Evolutionary conservation across 2,329 filamentous ascomycete species (phyloP), one percentile per base, ranked within the genome.

Genomic region (Nemania sp.): DNA sequence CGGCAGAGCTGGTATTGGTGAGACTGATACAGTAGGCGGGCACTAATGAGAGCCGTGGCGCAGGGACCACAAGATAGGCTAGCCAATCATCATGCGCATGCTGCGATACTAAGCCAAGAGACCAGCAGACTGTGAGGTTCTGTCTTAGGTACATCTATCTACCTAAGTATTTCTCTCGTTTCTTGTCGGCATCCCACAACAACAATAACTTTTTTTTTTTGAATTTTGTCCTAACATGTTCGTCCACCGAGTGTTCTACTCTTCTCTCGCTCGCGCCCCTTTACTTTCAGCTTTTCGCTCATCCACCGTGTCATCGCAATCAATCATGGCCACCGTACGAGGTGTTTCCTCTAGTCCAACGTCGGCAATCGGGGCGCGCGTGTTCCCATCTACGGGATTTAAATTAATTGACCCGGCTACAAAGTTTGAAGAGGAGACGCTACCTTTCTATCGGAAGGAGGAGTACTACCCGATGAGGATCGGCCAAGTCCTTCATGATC

Each of bases 391-490:
- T 7, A 45, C 55, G 6, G 62, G 62, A 53, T 64, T 64, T 53
- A 32, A 64, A 29, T 2, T 64, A 35, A 45, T 58, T 8, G 24
- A 64, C 29, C 45, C 45, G 3, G 43, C 54, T 47, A 32, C 11
- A 3, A 64, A 45, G 54, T 13, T 64, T 53, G 62, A 64, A 59
- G 62, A 64, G 20, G 62, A 64, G 35, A 29, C 15, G 13, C 24
- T 59, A 26, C 62, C 62, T 26, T 64, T 53, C n/a, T 64, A 64
- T 24, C 29, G 5, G 15, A 53, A 22, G 22, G 62, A 64, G 32
- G 54, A 58, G 13, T 64, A 58, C 15, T 64, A 64, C n/a, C 62
- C 62, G 18, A 64, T 64, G 45, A 18, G 24, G n/a, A 58, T 64
- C 35, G 62, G 62, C 11, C 15, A 64, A 45, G 45, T 64, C 35